phyloP scores from a whole-genome alignment of 495 filamentous ascomycete species.

The Aspergillus panamensis region DNA sequence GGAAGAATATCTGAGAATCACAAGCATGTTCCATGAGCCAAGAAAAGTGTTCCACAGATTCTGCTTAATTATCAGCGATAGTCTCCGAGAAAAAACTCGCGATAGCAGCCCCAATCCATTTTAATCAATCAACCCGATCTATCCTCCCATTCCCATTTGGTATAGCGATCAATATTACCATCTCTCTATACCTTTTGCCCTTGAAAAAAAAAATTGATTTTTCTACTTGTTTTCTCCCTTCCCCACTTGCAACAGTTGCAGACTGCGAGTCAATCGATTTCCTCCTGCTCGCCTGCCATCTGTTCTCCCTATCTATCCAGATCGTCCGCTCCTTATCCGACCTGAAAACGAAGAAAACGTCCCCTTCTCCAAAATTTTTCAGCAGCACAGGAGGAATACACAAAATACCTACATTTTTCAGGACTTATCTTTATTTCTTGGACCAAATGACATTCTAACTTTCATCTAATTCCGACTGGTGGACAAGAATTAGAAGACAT shows the following conservation, averaged over 20 bases:
- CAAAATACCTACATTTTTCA: neutral
- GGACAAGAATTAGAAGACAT: constrained; percentile 15
- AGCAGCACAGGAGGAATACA: neutral
- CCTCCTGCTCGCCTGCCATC: neutral
- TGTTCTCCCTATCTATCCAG: constrained; percentile 12
- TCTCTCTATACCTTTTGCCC: neutral
- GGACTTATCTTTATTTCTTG: neutral
- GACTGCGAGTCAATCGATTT: neutral
- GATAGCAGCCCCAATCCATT: constrained; percentile 10
- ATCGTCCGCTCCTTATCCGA: constrained; percentile 22
- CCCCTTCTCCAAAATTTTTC: neutral
- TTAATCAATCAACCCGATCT: constrained; percentile 13
- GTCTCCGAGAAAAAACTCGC: constrained; percentile 10
- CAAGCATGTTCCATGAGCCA: constrained; percentile 6
- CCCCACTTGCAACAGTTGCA: neutral
- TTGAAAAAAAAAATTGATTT: neutral
- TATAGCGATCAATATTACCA: constrained; percentile 1
- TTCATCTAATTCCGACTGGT: constrained; percentile 15
- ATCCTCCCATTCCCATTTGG: constrained; percentile 7
- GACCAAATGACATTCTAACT: neutral
- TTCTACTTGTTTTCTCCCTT: neutral
- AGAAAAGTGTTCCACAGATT: constrained; percentile 10
- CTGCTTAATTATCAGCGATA: constrained; percentile 19
- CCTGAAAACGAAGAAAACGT: neutral
- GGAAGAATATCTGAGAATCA: neutral